Base-by-base conservation (phyloP, 495 filamentous ascomycete genomes). In the Lichina pygmaea region DNA sequence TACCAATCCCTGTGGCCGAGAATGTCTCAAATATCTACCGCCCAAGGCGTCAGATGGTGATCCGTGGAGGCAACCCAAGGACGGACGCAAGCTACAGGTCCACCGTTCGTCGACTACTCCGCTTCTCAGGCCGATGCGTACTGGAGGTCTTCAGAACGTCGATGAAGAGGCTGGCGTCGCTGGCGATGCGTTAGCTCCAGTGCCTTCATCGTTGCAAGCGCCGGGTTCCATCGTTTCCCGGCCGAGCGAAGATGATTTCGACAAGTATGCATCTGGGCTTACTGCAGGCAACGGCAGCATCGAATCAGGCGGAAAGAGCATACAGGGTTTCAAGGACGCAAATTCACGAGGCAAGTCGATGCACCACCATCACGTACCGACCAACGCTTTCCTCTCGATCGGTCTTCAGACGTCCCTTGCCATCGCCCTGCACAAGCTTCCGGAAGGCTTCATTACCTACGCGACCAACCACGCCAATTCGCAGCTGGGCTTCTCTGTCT, bases 371-470 rank as follows among this genome's bases (percentile, higher is more conserved):
- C 89, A 97, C 53, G 89, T 95, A n/a, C 81, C 86, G 0, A 73
- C 79, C 44, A 97, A 97, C 59, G 81, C 81, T 17, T 95, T 93
- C 56, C 66, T 95, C 42, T 80, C 79, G 41, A 86, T 95, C 46
- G 84, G 86, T 11, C 68, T 94, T 6, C 89, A 95, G 58, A 94
- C 86, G 0, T 81, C 79, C 8, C 73, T 93, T 43, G 91, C 89
- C 40, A 95, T 97, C 53, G 83, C 89, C 8, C 62, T 97, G 1
- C 89, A 97, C 62, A 97, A 97, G 57, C 76, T 94, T 15, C 89
- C 91, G 5, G 89, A 97, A 60, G 89, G 89, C 31, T 95, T 97
- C 61, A 94, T 97, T 47, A 97, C 91, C 32, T 97, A 89, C 58
- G 86, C 89, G 8, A 94, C 89, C 10, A 97, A 95, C 59, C 91